Conservation (phyloP, 108 stramenopile species). For the Pelagomonas calceolata region DNA sequence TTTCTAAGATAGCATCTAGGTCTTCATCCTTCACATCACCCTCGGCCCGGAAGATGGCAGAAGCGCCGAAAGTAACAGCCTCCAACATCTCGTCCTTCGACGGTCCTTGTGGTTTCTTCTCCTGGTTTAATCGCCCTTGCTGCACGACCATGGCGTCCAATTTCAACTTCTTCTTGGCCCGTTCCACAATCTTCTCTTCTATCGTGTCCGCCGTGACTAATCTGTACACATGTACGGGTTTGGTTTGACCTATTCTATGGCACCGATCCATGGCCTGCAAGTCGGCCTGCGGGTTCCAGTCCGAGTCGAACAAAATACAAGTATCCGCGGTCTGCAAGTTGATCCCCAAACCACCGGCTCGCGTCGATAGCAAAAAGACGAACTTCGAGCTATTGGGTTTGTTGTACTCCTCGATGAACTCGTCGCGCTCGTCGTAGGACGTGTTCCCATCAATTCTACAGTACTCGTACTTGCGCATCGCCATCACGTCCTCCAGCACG, state of each 20-base stretch:
- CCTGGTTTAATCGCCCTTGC: constrained; percentile 60
- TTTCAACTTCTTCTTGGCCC: constrained; percentile 56
- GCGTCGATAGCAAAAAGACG: constrained; percentile 76
- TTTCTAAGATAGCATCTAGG: constrained; percentile 69
- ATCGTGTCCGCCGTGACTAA: constrained; percentile 86
- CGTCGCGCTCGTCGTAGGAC: constrained; percentile 79
- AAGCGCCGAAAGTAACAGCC: constrained; percentile 43
- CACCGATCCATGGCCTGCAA: constrained; percentile 53
- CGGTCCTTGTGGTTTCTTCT: constrained; percentile 21
- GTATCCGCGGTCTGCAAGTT: constrained; percentile 73
- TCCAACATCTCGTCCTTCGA: constrained; percentile 45
- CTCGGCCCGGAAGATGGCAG: constrained; percentile 37
- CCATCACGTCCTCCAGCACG: constrained; percentile 80
- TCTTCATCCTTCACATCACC: constrained; percentile 33
- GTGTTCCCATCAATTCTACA: constrained; percentile 99
- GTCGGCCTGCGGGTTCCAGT: constrained; percentile 96
- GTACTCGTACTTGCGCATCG: constrained; percentile 72
- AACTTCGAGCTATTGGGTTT: constrained; percentile 70
- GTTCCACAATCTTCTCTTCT: constrained; percentile 69
- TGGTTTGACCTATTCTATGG: constrained; percentile 78
- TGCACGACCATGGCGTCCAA: constrained; percentile 63
- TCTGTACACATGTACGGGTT: constrained; percentile 79
- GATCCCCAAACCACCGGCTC: constrained; percentile 85
- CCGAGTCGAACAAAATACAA: constrained; percentile 72
- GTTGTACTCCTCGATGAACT: constrained; percentile 80